Conservation (phyloP, 495 filamentous ascomycete species). For the Neurospora tetrasperma region DNA sequence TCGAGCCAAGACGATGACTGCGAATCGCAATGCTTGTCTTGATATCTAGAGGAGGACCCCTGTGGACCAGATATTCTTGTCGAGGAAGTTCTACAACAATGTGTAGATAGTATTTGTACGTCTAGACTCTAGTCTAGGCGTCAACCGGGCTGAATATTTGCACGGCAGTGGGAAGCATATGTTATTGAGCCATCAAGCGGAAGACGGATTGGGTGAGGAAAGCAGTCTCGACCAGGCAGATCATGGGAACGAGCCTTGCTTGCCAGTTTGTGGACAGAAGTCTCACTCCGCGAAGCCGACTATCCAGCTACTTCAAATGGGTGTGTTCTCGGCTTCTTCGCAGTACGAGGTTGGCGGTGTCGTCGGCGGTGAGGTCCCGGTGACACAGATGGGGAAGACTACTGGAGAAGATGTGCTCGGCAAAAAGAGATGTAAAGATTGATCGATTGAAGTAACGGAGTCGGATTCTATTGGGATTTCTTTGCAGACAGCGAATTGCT, state of each 20-base stretch:
- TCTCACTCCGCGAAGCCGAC: not conserved
- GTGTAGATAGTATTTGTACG: not conserved
- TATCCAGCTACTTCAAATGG: not conserved
- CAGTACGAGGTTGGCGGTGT: not conserved
- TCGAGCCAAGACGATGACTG: not conserved
- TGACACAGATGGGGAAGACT: not conserved
- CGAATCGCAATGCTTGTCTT: not conserved
- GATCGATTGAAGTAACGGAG: not conserved
- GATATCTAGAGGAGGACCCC: slow-evolving; percentile 13
- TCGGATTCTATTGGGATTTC: not conserved
- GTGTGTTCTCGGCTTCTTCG: not conserved
- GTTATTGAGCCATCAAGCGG: not conserved
- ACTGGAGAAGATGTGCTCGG: not conserved
- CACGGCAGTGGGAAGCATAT: not conserved
- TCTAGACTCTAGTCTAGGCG: not conserved
- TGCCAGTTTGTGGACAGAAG: not conserved
- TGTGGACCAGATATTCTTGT: not conserved
- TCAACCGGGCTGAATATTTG: not conserved
- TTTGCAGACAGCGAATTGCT: not conserved
- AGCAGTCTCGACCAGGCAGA: not conserved
- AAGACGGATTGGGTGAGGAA: not conserved
- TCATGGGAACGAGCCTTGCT: not conserved
- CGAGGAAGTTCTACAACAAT: not conserved
- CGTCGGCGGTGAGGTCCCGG: not conserved
- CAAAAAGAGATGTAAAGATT: not conserved